Evolutionary conservation across 2,329 filamentous ascomycete species (phyloP).

Genomic region (Colletotrichum gloeosporioides): DNA sequence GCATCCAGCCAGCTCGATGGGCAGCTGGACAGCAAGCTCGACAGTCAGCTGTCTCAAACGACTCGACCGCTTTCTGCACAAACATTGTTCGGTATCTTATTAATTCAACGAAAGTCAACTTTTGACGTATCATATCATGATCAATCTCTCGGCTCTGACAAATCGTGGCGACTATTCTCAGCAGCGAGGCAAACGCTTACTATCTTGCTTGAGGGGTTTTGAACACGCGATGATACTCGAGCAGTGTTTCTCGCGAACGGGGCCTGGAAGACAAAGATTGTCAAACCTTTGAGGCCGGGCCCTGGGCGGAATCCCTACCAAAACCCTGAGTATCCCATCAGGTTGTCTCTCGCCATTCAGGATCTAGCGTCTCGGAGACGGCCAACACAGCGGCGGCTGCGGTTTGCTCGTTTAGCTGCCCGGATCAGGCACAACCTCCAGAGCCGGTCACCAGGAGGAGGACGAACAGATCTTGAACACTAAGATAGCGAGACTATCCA

Average conservation of each 20-base stretch:
- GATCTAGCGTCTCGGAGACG: neutral
- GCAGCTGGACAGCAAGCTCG: no score
- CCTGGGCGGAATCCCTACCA: neutral
- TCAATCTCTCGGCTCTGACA: neutral
- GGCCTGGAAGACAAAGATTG: neutral
- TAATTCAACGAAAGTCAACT: neutral
- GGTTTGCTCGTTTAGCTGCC: no score
- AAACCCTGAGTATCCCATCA: neutral
- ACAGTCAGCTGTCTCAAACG: neutral
- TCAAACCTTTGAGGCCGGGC: neutral
- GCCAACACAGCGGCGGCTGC: no score
- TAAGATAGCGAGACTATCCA: no score
- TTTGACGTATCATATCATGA: neutral
- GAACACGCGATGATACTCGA: neutral
- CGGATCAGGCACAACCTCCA: no score
- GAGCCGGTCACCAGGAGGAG: no score
- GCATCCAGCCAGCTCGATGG: neutral
- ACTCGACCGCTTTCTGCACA: neutral
- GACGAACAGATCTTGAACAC: no score
- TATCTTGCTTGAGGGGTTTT: neutral
- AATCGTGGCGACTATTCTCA: neutral
- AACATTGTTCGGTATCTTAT: neutral
- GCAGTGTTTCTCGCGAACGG: neutral
- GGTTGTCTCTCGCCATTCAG: neutral
- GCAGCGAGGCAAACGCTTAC: neutral